phyloP scores from a whole-genome alignment of 23 red algal genomes.

The Gracilariopsis chorda region DNA sequence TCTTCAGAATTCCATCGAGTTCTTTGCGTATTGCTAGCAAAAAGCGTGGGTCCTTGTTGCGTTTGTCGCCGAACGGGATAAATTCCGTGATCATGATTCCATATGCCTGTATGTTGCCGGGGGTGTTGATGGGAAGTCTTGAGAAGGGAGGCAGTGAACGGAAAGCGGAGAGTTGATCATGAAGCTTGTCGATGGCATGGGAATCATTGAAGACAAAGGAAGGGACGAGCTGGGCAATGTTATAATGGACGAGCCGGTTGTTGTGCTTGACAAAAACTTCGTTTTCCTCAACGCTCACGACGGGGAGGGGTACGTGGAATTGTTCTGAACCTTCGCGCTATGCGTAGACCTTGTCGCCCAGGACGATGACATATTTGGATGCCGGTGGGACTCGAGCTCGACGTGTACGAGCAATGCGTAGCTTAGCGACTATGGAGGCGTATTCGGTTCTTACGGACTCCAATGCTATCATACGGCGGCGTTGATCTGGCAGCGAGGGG shows the following conservation, averaged over 20 bases:
- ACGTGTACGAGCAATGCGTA: background rate
- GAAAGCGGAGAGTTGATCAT: background rate
- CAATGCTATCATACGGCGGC: conserved; percentile 7
- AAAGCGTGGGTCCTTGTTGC: background rate
- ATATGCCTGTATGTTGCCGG: background rate
- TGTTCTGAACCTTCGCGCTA: background rate
- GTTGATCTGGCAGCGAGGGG: conserved; percentile 5
- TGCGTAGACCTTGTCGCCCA: background rate
- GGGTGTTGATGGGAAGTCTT: background rate
- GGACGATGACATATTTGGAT: background rate
- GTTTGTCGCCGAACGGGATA: background rate
- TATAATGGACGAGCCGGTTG: background rate
- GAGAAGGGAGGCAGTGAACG: background rate
- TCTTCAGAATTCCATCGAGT: background rate
- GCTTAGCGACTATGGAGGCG: background rate
- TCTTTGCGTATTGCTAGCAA: background rate
- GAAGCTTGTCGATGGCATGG: background rate
- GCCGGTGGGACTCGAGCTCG: background rate
- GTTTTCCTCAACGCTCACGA: background rate
- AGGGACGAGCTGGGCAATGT: background rate
- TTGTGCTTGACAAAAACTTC: background rate
- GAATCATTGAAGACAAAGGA: conserved; percentile 3
- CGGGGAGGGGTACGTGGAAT: background rate
- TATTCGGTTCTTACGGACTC: background rate
- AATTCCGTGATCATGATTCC: conserved; percentile 12